A percentile compares a stretch with the other conserved stretches of the same genome.
phyloP scores from a whole-genome alignment of 495 filamentous ascomycete genomes.

The Penicillium silybi region DNA sequence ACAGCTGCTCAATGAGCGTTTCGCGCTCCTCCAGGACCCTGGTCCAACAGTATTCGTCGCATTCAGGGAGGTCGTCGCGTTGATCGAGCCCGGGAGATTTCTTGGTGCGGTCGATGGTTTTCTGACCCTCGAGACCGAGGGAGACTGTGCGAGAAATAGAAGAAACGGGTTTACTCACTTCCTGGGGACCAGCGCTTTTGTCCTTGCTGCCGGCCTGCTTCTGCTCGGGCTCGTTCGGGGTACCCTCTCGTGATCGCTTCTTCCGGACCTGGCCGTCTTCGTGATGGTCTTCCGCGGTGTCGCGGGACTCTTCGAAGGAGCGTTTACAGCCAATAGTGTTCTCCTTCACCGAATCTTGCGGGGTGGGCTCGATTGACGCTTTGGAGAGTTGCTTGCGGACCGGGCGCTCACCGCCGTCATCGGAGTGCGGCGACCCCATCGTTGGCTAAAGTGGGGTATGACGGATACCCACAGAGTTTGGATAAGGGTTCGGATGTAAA shows the following conservation, averaged over 20 bases:
- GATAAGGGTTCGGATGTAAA: background rate
- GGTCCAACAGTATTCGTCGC: background rate
- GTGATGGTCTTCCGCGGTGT: slow-evolving; percentile 6
- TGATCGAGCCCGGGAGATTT: background rate
- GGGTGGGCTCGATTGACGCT: slow-evolving; percentile 48
- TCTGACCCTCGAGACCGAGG: background rate
- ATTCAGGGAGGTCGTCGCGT: background rate
- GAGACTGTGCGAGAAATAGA: background rate
- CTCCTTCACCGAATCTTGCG: slow-evolving; percentile 6
- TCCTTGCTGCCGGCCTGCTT: background rate
- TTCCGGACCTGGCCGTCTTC: slow-evolving; percentile 29
- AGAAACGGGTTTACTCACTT: slow-evolving; percentile 14
- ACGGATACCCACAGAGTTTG: background rate
- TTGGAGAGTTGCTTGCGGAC: slow-evolving; percentile 60
- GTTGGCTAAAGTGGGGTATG: background rate
- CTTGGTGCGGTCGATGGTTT: background rate
- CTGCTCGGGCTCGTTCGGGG: slow-evolving; percentile 7
- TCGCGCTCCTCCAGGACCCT: background rate
- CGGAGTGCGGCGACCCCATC: slow-evolving; percentile 33
- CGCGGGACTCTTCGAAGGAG: slow-evolving; percentile 47
- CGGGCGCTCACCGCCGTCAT: slow-evolving; percentile 52
- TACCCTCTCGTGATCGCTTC: slow-evolving; percentile 48
- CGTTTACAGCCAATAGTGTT: slow-evolving; percentile 48
- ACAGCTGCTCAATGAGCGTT: background rate
- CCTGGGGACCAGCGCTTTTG: background rate